These are phyloP conservation scores for Penstemon davidsonii DNA, from an alignment of 257 asterid genomes.

Conservation along the genomic window DNA sequence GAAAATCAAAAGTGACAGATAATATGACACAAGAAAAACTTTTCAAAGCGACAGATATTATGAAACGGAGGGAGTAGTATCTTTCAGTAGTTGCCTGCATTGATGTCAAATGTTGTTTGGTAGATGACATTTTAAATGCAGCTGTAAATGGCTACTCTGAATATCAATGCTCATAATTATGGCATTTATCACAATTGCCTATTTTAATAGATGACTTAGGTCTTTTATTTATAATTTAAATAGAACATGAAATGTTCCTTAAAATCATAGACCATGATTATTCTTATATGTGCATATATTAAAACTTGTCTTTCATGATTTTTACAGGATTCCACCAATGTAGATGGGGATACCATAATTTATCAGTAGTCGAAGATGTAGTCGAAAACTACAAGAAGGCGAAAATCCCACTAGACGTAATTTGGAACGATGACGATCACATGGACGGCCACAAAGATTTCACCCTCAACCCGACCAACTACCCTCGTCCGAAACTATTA, in stretches of 20 bases:
- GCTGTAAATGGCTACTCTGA: not conserved
- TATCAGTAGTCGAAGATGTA: slow-evolving; percentile 90
- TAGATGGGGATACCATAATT: slow-evolving; percentile 93
- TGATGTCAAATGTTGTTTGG: not conserved
- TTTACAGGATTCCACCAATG: slow-evolving; percentile 95
- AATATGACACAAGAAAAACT: too few relatives aligned
- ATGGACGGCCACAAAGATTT: slow-evolving; percentile 94
- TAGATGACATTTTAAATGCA: not conserved
- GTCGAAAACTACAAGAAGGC: slow-evolving; percentile 76
- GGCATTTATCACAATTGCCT: not conserved
- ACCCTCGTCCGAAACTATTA: slow-evolving; percentile 71
- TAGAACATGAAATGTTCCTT: too few relatives aligned
- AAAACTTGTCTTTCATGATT: slow-evolving; percentile 18
- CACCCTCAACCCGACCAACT: slow-evolving; percentile 77
- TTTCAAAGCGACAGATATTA: too few relatives aligned
- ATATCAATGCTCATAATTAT: not conserved
- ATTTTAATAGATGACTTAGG: not conserved
- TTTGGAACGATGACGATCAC: slow-evolving; percentile 97
- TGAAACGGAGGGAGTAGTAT: too few relatives aligned
- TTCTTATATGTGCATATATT: too few relatives aligned
- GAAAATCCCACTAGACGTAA: slow-evolving; percentile 88
- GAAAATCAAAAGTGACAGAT: too few relatives aligned
- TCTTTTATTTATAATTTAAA: too few relatives aligned
- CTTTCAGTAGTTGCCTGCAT: too few relatives aligned
- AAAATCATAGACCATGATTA: too few relatives aligned